Evolutionary conservation across 2,329 filamentous ascomycete species (phyloP).

Genomic region (Aspergillus versicolor): DNA sequence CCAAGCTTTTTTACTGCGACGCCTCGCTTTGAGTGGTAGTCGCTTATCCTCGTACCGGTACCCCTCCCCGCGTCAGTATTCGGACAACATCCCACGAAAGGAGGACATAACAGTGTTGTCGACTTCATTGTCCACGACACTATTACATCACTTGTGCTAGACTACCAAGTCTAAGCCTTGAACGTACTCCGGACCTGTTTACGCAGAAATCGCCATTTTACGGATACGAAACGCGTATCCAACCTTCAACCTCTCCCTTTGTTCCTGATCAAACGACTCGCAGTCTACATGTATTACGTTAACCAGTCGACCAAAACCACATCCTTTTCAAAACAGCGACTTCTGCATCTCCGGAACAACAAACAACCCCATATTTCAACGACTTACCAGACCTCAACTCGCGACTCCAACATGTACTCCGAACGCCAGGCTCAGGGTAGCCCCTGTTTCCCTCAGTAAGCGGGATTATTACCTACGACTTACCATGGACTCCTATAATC

Average conservation of each 20-base stretch:
- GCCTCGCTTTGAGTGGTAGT: background rate
- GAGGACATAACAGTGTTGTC: slow-evolving; percentile 20
- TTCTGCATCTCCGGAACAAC: slow-evolving; percentile 3
- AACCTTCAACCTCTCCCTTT: background rate
- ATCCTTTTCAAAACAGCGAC: slow-evolving; percentile 9
- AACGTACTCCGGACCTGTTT: background rate
- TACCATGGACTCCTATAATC: slow-evolving; percentile 31
- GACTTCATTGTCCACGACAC: background rate
- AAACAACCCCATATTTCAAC: slow-evolving; percentile 1
- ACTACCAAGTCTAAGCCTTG: background rate
- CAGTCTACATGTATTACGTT: slow-evolving; percentile 25
- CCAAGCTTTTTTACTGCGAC: background rate
- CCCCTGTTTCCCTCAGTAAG: slow-evolving; percentile 29
- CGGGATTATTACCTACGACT: slow-evolving; percentile 23
- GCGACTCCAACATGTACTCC: slow-evolving; percentile 26
- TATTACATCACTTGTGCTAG: background rate
- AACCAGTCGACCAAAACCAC: slow-evolving; percentile 12
- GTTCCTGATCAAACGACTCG: background rate
- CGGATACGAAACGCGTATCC: slow-evolving; percentile 12
- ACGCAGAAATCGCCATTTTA: background rate
- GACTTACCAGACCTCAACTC: slow-evolving; percentile 12
- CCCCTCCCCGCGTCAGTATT: slow-evolving; percentile 19
- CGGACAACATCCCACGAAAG: slow-evolving; percentile 16
- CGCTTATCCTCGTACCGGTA: slow-evolving; percentile 7
- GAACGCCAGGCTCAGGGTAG: slow-evolving; percentile 22